Evolutionary conservation across 768 basidiomycete genomes (phyloP), one percentile per base, ranked within the genome.

Genomic region (Pilatotrama ljubarskyi): DNA sequence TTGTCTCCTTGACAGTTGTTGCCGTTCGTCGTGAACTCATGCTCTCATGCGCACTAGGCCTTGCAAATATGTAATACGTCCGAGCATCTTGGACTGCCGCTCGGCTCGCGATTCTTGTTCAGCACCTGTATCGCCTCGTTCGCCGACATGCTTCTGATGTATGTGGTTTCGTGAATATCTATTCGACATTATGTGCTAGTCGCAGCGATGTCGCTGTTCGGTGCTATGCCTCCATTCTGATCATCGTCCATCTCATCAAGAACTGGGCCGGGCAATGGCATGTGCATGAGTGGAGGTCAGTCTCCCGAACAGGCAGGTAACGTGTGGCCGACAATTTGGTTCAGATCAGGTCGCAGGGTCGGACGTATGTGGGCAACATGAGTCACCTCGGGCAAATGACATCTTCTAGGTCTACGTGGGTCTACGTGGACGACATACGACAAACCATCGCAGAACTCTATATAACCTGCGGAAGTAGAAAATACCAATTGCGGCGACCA

Each of bases 191-290:
- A 43, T 50, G 55, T 40, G 47, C 55, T 15, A 47, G 48, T 41
- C 20, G 51, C 50, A 46, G 49, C 29, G 47, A 17, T 22, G 40
- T 17, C 32, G 8, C 13, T 20, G 17, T 13, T 17, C 32, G 8
- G 9, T 20, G 17, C 8, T 24, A 14, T n/a, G 60, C 46, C 41
- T 52, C 43, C 55, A 52, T 56, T 52, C 14, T 57, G 50, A 57
- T 58, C 49, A 61, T 56, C 53, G 43, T 20, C 22, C 20, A 55
- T 54, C 40, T 61, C 59, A 61, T 55, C 53, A 54, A 36, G 47
- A 37, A 44, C 15, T n/a, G 32, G 42, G 46, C 35, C 32, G 25
- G 41, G 36, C n/a, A n/a, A n/a, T n/a, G n/a, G n/a, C 26, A 43
- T 50, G 47, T 24, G 41, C 25, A 41, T 41, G 47, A 37, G 40